Evolutionary conservation across 495 filamentous ascomycete species (phyloP), one percentile per base, ranked within the genome.

Genomic region (Hypoxylon fragiforme): DNA sequence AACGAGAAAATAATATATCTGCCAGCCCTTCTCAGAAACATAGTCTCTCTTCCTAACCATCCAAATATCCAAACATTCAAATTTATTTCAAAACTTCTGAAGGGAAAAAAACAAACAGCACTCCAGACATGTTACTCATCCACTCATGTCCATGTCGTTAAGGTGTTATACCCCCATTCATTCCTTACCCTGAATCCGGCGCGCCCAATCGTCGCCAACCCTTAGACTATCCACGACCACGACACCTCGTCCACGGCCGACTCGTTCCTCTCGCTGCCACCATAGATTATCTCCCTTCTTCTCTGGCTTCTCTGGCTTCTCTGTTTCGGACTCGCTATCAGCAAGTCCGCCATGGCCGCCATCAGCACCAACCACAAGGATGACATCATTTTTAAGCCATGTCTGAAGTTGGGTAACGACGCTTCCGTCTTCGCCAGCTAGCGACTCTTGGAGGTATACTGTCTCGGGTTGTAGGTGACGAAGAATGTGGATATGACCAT

Each of bases 261-360:
- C 92, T 26, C 85, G 81, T 21, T 88, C 86, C 62, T 88, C 83
- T 41, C 80, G 78, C 62, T 92, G 83, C 89, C 90, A 97, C 92
- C 92, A 97, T 8, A 51, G 31, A 31, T 67, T 62, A 9, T 43
- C 37, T 3, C 52, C 44, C 37, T 52, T 46, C 45, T 80, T 78
- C 21, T 82, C 79, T 21, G 77, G 77, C 51, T 76, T 75, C 44
- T 83, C 79, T 1, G 76, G 68, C 44, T 65, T 65, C 59, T 85
- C 82, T 0, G 74, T 71, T 66, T 96, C 91, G 24, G 91, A 91
- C 50, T 95, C 91, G 52, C 90, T 95, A 67, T 97, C 92, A 1
- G 91, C 89, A 30, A 97, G 77, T 0, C 90, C 91, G 18, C 90
- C 90, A 22, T 89, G 84, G 13, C 88, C 91, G 53, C 85, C 85